Evolutionary conservation across 208 protist species (phyloP), one percentile per base, ranked within the genome.

Genomic region (Trypanosoma avium): DNA sequence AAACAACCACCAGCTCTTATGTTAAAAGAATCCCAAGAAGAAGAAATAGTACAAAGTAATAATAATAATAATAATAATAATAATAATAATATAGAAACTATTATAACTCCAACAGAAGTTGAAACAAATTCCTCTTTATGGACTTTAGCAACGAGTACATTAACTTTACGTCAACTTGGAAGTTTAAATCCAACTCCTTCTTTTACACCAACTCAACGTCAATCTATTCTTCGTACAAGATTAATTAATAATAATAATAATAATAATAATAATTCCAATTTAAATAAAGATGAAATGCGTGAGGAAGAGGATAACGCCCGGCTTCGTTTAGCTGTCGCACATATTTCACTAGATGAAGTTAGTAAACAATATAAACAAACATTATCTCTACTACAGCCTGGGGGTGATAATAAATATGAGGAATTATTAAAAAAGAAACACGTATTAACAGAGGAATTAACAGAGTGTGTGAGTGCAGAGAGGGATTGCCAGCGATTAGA

Each of bases 401-500:
- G 24, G 19, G 2, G 21, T 29, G 43, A 65, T 30, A 24, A 8
- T 10, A 22, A 15, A 33, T 63, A 52, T 22, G 49, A 66, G 15
- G 45, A 2, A 12, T 55, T 79, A 1, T 21, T 42, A n/a, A 52
- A 57, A 33, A 68, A 72, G 33, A 75, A 74, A 55, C 12, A 69
- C 0, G 63, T 73, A 26, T 64, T 88, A 19, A 68, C 50, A 7
- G 67, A 67, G 29, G 61, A 80, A 27, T 62, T 76, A n/a, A 43
- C 57, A 19, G 70, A 72, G 38, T 77, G 61, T 49, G 43, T 66
- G 1, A 48, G 68, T 53, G 78, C 73, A 36, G 82, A 84, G 52
- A 65, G 61, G 7, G 78, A 88, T 40, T 84, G 73, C 43, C 62
- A 77, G 56, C 67, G 60, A n/a, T 65, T 88, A 38, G 59, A 68